Base-by-base conservation (phyloP, 331 rosid species). In the Stylosanthes scabra region DNA sequence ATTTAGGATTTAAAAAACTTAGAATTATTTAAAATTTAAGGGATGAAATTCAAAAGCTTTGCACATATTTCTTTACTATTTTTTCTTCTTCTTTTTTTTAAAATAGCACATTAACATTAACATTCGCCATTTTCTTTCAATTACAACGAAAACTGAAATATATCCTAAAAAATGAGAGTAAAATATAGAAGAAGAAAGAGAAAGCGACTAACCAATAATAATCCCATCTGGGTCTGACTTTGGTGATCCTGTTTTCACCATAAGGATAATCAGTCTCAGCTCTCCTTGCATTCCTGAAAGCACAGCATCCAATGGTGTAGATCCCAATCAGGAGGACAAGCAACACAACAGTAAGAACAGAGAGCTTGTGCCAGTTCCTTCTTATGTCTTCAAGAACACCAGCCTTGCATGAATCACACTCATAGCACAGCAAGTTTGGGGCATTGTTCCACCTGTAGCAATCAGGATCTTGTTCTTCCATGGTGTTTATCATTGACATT, bases 371-470 rank as follows among this genome's bases (percentile, higher is more conserved):
- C 99, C 99, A 95, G 28, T 88, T 90, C 66, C 85, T 79, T 64
- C 91, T 82, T 14, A 88, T 81, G 40, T 86, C 78, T 76, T 95
- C 97, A 11, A 90, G 86, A 31, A 95, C 97, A 46, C 97, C 97
- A 5, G 92, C 97, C 62, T 92, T 95, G 97, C 99, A 95, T 0
- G 99, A 90, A 64, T 88, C 92, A 34, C 99, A 95, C 83, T 95
- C 99, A 74, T 87, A 95, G 85, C 99, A 95, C 2, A 92, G 67
- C 74, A 95, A 3, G 14, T 69, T 81, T 1, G 91, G 88, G 0
- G 84, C 88, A 72, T 93, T 93, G 85, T 81, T 90, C 99, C 99
- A 95, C 20, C 84, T 69, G 68, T 84, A 88, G 81, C 99, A 95
- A 73, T 95, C 99, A 0, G 86, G 82, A 42, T 95, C 98, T 78